Evolutionary conservation across 2,329 filamentous ascomycete genomes (phyloP).

Genomic region (Talaromyces albobiverticillius): DNA sequence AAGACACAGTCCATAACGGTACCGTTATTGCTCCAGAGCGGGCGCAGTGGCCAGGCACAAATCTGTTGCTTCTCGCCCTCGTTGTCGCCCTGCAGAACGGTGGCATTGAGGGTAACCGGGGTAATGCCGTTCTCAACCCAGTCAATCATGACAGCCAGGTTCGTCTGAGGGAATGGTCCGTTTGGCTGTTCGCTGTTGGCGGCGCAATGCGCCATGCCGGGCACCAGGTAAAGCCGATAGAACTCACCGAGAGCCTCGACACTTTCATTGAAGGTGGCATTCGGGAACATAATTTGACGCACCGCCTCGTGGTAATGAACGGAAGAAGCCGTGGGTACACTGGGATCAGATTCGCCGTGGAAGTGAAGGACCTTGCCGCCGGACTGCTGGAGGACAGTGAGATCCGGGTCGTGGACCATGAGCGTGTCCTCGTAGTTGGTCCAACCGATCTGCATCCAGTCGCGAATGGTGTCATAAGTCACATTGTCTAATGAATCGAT

Average conservation of each 20-base stretch:
- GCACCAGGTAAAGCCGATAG: constrained; percentile 56
- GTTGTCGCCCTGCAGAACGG: constrained; percentile 28
- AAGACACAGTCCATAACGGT: constrained; percentile 37
- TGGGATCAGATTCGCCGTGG: constrained; percentile 57
- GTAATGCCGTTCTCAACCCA: constrained; percentile 52
- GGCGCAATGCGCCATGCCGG: constrained; percentile 53
- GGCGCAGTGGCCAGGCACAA: constrained; percentile 33
- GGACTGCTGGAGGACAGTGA: constrained; percentile 47
- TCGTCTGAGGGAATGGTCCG: constrained; percentile 46
- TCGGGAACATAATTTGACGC: constrained; percentile 48
- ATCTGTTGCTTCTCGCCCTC: constrained; percentile 37
- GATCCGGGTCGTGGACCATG: constrained; percentile 54
- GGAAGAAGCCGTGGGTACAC: constrained; percentile 53
- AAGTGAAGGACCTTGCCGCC: constrained; percentile 59
- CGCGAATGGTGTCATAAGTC: constrained; percentile 55
- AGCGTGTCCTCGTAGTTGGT: constrained; percentile 50
- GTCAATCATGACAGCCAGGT: constrained; percentile 47
- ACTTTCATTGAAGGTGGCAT: constrained; percentile 36
- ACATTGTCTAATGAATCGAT: constrained; percentile 46
- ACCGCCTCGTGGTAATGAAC: constrained; percentile 57
- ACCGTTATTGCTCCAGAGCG: constrained; percentile 29
- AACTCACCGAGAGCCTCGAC: constrained; percentile 47
- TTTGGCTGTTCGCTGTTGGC: constrained; percentile 44
- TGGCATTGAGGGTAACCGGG: constrained; percentile 37
- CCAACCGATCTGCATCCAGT: constrained; percentile 53